These are phyloP conservation scores for Cantharellus cinnabarinus DNA, from an alignment of 768 basidiomycete species.

Conservation along the genomic window DNA sequence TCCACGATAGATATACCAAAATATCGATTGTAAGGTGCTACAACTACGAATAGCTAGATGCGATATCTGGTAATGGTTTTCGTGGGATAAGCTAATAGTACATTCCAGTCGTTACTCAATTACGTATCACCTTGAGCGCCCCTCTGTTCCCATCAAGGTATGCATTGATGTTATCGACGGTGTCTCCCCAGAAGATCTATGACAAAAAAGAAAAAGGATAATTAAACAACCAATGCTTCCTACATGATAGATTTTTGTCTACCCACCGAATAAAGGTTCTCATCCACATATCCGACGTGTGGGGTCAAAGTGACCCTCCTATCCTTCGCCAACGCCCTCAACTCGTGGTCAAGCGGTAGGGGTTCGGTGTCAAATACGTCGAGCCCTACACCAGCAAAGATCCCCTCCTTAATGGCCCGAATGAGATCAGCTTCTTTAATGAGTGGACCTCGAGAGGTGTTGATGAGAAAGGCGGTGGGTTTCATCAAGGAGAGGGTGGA, in stretches of 20 bases:
- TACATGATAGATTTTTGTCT: conserved; percentile 3
- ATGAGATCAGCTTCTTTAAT: conserved; percentile 39
- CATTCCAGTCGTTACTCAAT: too few species aligned
- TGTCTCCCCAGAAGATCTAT: conserved; percentile 32
- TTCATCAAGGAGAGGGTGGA: conserved; percentile 35
- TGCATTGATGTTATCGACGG: conserved; percentile 35
- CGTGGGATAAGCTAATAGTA: too few species aligned
- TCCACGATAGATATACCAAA: too few species aligned
- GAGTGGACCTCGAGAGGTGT: conserved; percentile 45
- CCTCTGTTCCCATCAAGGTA: conserved; percentile 21
- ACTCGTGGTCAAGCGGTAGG: conserved; percentile 34
- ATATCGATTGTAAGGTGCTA: too few species aligned
- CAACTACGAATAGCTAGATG: too few species aligned
- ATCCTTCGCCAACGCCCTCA: conserved; percentile 27
- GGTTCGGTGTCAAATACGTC: conserved; percentile 52
- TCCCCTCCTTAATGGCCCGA: conserved; percentile 24
- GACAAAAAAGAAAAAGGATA: conserved; percentile 5
- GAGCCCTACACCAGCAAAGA: conserved; percentile 37
- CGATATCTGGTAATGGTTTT: too few species aligned
- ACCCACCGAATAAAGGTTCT: conserved; percentile 29
- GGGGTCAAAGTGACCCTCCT: conserved; percentile 31
- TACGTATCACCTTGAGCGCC: too few species aligned
- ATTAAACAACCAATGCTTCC: not conserved
- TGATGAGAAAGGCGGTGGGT: conserved; percentile 36
- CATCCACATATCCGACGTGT: conserved; percentile 37